Evolutionary conservation across 2,329 filamentous ascomycete genomes (phyloP), one percentile per base, ranked within the genome.

Genomic region (Sarocladium kiliense): DNA sequence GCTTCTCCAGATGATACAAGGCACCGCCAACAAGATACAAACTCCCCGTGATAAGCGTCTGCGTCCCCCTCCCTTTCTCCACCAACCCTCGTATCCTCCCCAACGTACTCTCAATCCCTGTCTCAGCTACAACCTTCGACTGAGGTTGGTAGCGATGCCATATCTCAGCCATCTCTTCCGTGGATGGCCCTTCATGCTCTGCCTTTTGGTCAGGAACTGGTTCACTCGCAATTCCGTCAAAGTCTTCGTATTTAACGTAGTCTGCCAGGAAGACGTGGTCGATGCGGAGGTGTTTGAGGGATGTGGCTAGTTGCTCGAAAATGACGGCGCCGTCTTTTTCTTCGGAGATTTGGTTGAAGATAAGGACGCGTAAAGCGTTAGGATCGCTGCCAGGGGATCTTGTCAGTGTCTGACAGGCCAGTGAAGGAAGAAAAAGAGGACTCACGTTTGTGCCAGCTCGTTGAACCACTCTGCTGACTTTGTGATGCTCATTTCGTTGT

Each of bases 401-500:
- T 5, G 36, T n/a, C n/a, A 9, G 36, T 44, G n/a, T 3, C 12
- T 36, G 3, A 11, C 2, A 11, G 47, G 39, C 32, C 21, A 32
- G 16, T 21, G 19, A 26, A 23, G 26, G n/a, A 19, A 23, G 16
- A 30, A 23, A 49, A 30, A 11, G 25, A 25, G 21, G 21, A 19
- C 26, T 49, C 36, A 36, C 47, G 21, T 27, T 51, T 27, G 7
- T 32, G 30, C 27, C 16, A 51, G 47, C 36, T 53, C 50, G 5
- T 7, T 50, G 21, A 59, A 59, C 72, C 73, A 76, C 42, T 67
- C 58, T 11, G 66, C 68, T 14, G 67, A 66, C 54, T 69, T 61
- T 4, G 54, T 58, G 3, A 75, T 58, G 60, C 73, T 75, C 58
- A 75, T 58, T 4, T 68, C 64, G 53, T 75, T 76, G 57, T 76